phyloP scores from a whole-genome alignment of 2,329 filamentous ascomycete species.

The Pyrenochaeta sp. region DNA sequence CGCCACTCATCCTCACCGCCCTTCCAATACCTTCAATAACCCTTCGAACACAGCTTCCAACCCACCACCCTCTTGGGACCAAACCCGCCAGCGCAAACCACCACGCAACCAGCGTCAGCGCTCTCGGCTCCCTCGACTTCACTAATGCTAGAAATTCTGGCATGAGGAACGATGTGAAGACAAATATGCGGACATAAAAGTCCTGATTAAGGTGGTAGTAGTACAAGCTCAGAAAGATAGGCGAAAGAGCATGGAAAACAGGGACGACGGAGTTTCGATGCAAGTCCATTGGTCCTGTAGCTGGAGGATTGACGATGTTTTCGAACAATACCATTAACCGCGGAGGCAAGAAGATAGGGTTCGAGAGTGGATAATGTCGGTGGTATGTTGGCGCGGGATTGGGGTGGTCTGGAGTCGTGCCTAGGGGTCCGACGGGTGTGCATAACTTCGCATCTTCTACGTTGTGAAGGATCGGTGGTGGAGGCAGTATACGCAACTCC shows the following conservation, averaged over 20 bases:
- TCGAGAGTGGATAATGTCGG: constrained; percentile 7
- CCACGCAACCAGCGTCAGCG: constrained; percentile 39
- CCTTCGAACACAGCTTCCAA: constrained; percentile 15
- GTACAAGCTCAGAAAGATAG: constrained; percentile 45
- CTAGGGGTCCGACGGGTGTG: constrained; percentile 17
- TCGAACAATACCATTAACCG: constrained; percentile 32
- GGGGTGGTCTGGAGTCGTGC: constrained; percentile 31
- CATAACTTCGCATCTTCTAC: constrained; percentile 19
- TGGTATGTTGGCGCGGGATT: constrained; percentile 39
- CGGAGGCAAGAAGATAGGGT: constrained; percentile 41
- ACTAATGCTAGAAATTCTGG: constrained; percentile 39
- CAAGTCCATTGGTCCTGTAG: constrained; percentile 25
- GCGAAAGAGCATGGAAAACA: constrained; percentile 39
- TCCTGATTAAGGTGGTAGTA: constrained; percentile 41
- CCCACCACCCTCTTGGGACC: constrained; percentile 39
- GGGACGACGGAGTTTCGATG: constrained; percentile 33
- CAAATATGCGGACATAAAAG: constrained; percentile 39
- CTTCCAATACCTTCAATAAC: constrained; percentile 35
- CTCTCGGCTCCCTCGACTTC: constrained; percentile 31
- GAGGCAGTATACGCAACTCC: constrained; percentile 38
- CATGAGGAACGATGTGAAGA: constrained; percentile 41
- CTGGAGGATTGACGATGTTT: constrained; percentile 18
- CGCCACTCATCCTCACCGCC: constrained; percentile 16
- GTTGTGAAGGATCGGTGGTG: constrained; percentile 29
- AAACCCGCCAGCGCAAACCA: constrained; percentile 37